Conservation (phyloP, 2,329 filamentous ascomycete genomes). For the Fusarium marasasianum region DNA sequence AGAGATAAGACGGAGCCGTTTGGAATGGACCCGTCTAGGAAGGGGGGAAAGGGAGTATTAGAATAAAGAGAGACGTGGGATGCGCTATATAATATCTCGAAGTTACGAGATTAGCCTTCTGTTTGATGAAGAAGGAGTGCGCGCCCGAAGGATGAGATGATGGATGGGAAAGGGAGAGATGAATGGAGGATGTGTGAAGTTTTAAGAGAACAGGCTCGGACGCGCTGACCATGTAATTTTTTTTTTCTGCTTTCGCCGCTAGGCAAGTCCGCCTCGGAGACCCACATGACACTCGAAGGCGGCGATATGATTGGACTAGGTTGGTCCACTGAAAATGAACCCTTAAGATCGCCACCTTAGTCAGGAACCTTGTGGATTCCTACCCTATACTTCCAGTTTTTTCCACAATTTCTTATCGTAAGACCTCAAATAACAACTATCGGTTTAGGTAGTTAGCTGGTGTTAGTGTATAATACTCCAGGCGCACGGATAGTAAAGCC, state of each 20-base stretch:
- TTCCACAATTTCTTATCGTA: neutral
- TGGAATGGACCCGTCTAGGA: conserved; percentile 21
- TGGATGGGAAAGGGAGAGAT: conserved; percentile 31
- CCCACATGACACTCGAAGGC: neutral
- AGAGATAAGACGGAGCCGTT: conserved; percentile 24
- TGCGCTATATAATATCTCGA: conserved; percentile 32
- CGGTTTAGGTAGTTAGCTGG: neutral
- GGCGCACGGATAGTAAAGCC: neutral
- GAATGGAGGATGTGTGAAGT: conserved; percentile 40
- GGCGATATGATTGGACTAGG: neutral
- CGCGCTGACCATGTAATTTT: conserved; percentile 33
- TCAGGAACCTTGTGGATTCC: conserved; percentile 2
- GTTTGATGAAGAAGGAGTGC: conserved; percentile 43
- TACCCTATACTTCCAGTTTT: neutral
- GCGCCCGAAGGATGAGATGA: conserved; percentile 43
- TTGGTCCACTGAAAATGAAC: neutral
- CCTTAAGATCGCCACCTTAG: conserved; percentile 27
- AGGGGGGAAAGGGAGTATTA: conserved; percentile 14
- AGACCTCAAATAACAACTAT: neutral
- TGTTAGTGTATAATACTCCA: neutral
- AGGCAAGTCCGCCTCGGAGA: conserved; percentile 37
- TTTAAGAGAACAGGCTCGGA: conserved; percentile 37
- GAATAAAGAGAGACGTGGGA: conserved; percentile 34
- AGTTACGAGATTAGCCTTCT: conserved; percentile 34
- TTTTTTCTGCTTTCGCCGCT: conserved; percentile 43